A percentile compares a stretch with the other conserved stretches of the same genome.
Evolutionary conservation across 768 basidiomycete genomes (phyloP).

Genomic region (Pleurotus citrinopileatus): DNA sequence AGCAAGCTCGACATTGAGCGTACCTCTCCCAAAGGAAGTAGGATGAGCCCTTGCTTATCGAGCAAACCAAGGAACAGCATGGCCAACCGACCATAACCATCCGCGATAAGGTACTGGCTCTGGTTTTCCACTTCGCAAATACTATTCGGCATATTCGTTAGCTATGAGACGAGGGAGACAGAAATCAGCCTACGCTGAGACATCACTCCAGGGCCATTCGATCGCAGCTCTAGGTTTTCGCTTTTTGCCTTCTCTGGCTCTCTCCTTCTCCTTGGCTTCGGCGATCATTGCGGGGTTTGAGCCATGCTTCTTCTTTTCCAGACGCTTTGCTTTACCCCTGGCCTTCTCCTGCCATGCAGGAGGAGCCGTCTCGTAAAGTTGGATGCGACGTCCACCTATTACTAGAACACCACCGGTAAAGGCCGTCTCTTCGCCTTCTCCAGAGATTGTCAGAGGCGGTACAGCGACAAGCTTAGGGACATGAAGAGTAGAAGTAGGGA

Average conservation of each 20-base stretch:
- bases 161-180: not conserved
- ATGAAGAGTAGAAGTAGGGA: conserved; percentile 40
- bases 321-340: conserved; percentile 49
- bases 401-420: conserved; percentile 71
- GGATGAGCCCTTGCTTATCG: conserved; percentile 40
- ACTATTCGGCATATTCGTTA: conserved; percentile 27
- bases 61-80: conserved; percentile 55
- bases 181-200: conserved; percentile 55
- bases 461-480: conserved; percentile 40
- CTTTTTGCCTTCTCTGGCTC: conserved; percentile 48
- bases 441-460: conserved; percentile 26
- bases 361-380: conserved; percentile 58
- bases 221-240: conserved; percentile 54
- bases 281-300: conserved; percentile 36
- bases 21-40: conserved; percentile 75
- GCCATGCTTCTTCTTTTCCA: conserved; percentile 50
- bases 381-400: conserved; percentile 62
- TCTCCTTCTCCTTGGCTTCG: conserved; percentile 55
- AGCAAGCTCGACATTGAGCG: conserved; percentile 13
- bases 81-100: conserved; percentile 67
- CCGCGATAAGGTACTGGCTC: conserved; percentile 59
- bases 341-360: conserved; percentile 47
- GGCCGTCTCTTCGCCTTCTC: conserved; percentile 25
- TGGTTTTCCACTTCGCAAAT: conserved; percentile 48
- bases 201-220: conserved; percentile 75